Conservation (phyloP, 192 early-diverging fungal species). For the Coemansia aciculifera region DNA sequence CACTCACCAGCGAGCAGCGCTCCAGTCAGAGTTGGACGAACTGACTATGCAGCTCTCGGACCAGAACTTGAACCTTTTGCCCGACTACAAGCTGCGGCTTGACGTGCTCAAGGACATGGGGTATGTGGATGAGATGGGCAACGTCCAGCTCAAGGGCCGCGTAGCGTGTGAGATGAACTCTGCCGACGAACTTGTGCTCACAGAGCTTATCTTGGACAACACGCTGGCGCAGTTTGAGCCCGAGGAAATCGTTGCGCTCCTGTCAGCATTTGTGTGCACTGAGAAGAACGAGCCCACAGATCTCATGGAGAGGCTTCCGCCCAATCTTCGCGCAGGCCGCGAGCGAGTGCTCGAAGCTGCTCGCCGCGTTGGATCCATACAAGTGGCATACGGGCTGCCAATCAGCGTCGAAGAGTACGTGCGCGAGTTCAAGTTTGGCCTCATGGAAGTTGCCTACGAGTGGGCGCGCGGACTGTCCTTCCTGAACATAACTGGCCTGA, state of each 20-base stretch:
- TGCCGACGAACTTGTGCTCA: slow-evolving; percentile 90
- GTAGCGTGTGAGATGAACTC: slow-evolving; percentile 98
- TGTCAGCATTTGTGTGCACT: slow-evolving; percentile 94
- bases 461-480: slow-evolving; percentile 95
- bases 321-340: slow-evolving; percentile 44
- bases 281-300: slow-evolving; percentile 69
- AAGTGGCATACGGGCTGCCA: slow-evolving; percentile 68
- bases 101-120: slow-evolving; percentile 79
- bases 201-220: slow-evolving; percentile 94
- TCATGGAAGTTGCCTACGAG: slow-evolving; percentile 97
- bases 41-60: slow-evolving; percentile 80
- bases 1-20: slow-evolving; percentile 59
- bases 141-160: slow-evolving; percentile 92
- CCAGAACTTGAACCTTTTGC: slow-evolving; percentile 89
- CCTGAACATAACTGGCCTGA: slow-evolving; percentile 86
- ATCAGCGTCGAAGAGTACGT: slow-evolving; percentile 48
- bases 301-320: slow-evolving; percentile 35
- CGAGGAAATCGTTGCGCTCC: slow-evolving; percentile 88
- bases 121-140: slow-evolving; percentile 80
- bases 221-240: slow-evolving; percentile 85
- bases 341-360: slow-evolving; percentile 72
- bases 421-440: slow-evolving; percentile 73
- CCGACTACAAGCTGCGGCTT: slow-evolving; percentile 88
- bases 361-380: slow-evolving; percentile 67
- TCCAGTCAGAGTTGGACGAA: slow-evolving; percentile 71